Percentiles rank a stretch among this genome's conserved stretches.
Conservation (phyloP, 345 rosid species). For the Citrus medica region DNA sequence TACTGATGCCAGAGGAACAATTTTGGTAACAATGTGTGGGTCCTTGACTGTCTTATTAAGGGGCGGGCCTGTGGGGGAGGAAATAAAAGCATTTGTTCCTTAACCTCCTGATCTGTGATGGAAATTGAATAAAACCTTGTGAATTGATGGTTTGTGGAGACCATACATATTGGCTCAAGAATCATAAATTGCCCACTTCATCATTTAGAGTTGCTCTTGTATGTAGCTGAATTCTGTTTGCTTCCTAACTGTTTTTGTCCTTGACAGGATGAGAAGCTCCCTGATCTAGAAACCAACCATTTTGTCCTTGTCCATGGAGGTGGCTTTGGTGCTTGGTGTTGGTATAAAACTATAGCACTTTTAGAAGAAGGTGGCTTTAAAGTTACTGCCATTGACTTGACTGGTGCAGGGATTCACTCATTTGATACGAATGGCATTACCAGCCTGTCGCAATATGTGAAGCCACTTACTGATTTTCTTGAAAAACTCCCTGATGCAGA, state of each 20-base stretch:
- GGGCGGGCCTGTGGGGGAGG: too few species aligned
- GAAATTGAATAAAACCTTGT: neutral
- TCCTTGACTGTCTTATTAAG: neutral
- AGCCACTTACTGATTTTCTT: conserved; percentile 77
- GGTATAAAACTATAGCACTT: conserved; percentile 95
- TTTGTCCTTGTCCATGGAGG: conserved; percentile 95
- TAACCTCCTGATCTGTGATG: neutral
- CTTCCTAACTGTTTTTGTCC: conserved; percentile 5
- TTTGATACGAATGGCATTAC: conserved; percentile 60
- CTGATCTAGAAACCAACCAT: conserved; percentile 79
- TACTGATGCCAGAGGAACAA: neutral
- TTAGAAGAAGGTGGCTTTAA: conserved; percentile 84
- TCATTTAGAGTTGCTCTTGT: neutral
- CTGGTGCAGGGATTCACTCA: conserved; percentile 91
- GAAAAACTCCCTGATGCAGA: conserved; percentile 65
- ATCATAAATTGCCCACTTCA: neutral
- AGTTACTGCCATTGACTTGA: conserved; percentile 87
- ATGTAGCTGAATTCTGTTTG: neutral
- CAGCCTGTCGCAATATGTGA: conserved; percentile 76
- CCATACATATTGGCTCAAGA: neutral
- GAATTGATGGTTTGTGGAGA: neutral
- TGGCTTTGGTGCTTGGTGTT: conserved; percentile 99
- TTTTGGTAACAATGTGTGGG: neutral
- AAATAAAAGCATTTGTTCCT: neutral
- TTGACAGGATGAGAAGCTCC: conserved; percentile 64